Base-by-base conservation (phyloP, 1,284 basidiomycete genomes). In the Moesziomyces globuligerus region DNA sequence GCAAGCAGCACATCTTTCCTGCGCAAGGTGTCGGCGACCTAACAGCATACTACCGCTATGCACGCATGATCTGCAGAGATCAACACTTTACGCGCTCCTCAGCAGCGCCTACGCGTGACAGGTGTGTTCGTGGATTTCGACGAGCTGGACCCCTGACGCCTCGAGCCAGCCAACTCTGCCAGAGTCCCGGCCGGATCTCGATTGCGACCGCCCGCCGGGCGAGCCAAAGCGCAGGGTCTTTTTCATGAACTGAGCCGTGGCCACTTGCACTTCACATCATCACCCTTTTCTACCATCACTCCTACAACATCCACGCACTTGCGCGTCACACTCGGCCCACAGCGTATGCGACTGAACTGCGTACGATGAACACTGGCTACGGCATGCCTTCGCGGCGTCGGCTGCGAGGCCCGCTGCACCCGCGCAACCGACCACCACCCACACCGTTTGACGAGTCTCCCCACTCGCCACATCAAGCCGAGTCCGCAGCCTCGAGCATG, bases 291-390 rank as follows among this genome's bases (percentile, higher is more conserved):
- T 17, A 34, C 6, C 32, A 34, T 28, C 26, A 28, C 26, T 5
- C 32, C 32, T n/a, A n/a, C n/a, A n/a, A n/a, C n/a, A n/a, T n/a
- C 11, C 4, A 34, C 32, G 15, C 11, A 17, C 32, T 34, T 17
- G 10, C 32, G 4, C 3, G 15, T n/a, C 15, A 4, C 32, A 34
- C 15, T 34, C 6, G 17, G 32, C 13, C n/a, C n/a, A n/a, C n/a
- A n/a, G n/a, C n/a, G n/a, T n/a, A n/a, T n/a, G n/a, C n/a, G n/a
- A n/a, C n/a, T n/a, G n/a, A n/a, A n/a, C n/a, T n/a, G 3, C 18
- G 4, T 46, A 44, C 21, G 13, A 70, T 70, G 66, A 70, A 70
- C 32, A 59, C 55, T 8, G 60, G 66, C 21, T 70, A 70, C 36
- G 60, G 60, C 15, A 56, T 70, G 51, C 66, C 66, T 6, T 58